These are phyloP conservation scores for Penicillium sp. DNA, from an alignment of 2,329 filamentous ascomycete genomes.

Conservation along the genomic window DNA sequence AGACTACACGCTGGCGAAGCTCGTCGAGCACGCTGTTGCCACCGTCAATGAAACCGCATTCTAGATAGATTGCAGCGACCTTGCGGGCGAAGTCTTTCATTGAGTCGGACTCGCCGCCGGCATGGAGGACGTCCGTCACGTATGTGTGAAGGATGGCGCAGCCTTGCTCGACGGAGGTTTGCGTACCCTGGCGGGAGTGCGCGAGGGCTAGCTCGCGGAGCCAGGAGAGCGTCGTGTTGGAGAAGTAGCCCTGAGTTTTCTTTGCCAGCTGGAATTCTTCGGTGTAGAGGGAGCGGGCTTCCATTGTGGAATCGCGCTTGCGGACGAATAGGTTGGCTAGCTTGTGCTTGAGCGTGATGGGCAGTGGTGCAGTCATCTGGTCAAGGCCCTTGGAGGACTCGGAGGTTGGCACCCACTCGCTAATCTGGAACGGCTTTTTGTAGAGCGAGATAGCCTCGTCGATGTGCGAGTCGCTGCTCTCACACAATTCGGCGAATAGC, in stretches of 20 bases:
- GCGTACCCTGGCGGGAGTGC: conserved; percentile 41
- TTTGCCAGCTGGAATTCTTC: conserved; percentile 48
- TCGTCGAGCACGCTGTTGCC: conserved; percentile 47
- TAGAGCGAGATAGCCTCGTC: conserved; percentile 50
- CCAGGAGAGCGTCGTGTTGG: conserved; percentile 46
- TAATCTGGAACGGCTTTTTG: conserved; percentile 46
- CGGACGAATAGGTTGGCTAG: conserved; percentile 51
- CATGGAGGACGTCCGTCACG: conserved; percentile 43
- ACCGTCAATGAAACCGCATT: conserved; percentile 43
- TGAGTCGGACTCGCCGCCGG: conserved; percentile 44
- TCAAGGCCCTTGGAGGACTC: conserved; percentile 29
- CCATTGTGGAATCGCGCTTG: conserved; percentile 37
- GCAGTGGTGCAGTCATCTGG: conserved; percentile 38
- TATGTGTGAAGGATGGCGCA: conserved; percentile 42
- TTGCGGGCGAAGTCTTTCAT: conserved; percentile 48
- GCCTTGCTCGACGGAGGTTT: conserved; percentile 42
- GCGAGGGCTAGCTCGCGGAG: conserved; percentile 46
- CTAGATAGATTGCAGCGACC: conserved; percentile 49
- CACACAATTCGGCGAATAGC: conserved; percentile 48
- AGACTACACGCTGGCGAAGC: conserved; percentile 52
- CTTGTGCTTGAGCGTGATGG: conserved; percentile 51
- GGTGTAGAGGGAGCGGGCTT: conserved; percentile 41
- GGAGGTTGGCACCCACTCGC: conserved; percentile 37
- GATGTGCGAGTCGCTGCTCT: conserved; percentile 43
- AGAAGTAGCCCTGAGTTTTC: conserved; percentile 48